phyloP scores from a whole-genome alignment of 345 rosid species.

The Euphorbia pulcherrima region DNA sequence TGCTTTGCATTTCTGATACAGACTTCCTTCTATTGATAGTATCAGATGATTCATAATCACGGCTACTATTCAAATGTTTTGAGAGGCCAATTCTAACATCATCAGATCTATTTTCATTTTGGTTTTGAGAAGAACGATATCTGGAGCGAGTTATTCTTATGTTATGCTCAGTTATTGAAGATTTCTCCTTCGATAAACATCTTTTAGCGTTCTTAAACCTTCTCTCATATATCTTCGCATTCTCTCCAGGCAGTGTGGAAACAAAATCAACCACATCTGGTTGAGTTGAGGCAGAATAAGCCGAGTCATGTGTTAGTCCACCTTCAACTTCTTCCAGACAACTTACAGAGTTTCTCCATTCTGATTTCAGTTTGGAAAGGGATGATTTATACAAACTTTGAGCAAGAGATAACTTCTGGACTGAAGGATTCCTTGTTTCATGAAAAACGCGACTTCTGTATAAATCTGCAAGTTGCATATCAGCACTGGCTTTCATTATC shows the following conservation, averaged over 20 bases:
- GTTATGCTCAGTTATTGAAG: slow-evolving; percentile 32
- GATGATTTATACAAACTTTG: slow-evolving; percentile 58
- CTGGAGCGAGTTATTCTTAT: slow-evolving; percentile 76
- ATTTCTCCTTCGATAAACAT: slow-evolving; percentile 39
- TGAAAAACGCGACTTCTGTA: slow-evolving; percentile 34
- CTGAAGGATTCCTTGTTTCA: slow-evolving; percentile 21
- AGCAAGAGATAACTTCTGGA: slow-evolving; percentile 47
- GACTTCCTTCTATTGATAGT: slow-evolving; percentile 24
- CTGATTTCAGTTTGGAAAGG: slow-evolving; percentile 53
- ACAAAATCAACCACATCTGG: slow-evolving; percentile 18
- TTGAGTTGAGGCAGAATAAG: slow-evolving; percentile 7
- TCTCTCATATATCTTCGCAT: slow-evolving; percentile 36
- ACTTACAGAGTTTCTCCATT: slow-evolving; percentile 51
- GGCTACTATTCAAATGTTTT: slow-evolving; percentile 26
- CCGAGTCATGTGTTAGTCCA: slow-evolving; percentile 19
- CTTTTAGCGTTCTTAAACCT: slow-evolving; percentile 35
- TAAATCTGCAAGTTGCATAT: slow-evolving; percentile 73
- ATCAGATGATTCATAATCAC: slow-evolving; percentile 18
- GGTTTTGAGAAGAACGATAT: slow-evolving; percentile 48
- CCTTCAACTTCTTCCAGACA: slow-evolving; percentile 33
- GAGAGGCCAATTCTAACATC: slow-evolving; percentile 28
- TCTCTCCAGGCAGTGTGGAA: slow-evolving; percentile 18
- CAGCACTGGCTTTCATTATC: slow-evolving; percentile 55
- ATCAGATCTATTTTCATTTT: slow-evolving; percentile 25
- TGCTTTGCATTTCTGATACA: slow-evolving; percentile 27